These are phyloP conservation scores for Hippophae gyantsensis DNA, from an alignment of 306 rosid genomes.

Conservation along the genomic window DNA sequence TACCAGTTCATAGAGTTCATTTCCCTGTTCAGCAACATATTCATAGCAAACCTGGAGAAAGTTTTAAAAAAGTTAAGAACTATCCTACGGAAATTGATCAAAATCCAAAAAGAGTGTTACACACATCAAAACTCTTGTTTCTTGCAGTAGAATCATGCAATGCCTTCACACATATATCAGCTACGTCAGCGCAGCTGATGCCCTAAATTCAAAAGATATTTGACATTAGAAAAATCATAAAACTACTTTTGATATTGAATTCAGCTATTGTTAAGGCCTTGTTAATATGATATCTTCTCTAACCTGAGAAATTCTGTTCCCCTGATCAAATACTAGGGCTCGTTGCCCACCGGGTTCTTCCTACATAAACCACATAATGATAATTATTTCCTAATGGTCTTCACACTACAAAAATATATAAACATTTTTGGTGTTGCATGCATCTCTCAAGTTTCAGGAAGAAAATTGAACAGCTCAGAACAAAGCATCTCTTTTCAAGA, in stretches of 20 bases:
- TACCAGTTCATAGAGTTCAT: slow-evolving; percentile 96
- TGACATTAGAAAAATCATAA: background rate
- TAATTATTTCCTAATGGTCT: background rate
- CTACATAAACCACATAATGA: slow-evolving; percentile 26
- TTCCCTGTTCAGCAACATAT: slow-evolving; percentile 76
- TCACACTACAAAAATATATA: background rate
- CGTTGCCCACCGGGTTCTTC: slow-evolving; percentile 99
- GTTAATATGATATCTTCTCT: slow-evolving; percentile 9
- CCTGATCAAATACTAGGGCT: slow-evolving; percentile 88
- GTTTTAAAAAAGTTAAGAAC: slow-evolving; percentile 17
- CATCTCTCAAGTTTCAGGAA: background rate
- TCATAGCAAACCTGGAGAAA: slow-evolving; percentile 78
- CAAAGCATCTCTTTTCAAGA: background rate
- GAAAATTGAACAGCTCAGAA: background rate
- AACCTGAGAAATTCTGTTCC: slow-evolving; percentile 94
- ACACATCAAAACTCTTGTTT: slow-evolving; percentile 96
- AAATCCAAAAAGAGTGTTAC: slow-evolving; percentile 21
- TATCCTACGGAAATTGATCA: slow-evolving; percentile 7
- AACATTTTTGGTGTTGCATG: background rate
- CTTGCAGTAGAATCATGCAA: slow-evolving; percentile 89
- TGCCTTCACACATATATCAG: slow-evolving; percentile 97
- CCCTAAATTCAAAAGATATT: slow-evolving; percentile 37
- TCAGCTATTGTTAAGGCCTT: background rate
- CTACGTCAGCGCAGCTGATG: slow-evolving; percentile 98
- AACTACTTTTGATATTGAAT: background rate